Percentiles rank a stretch among this genome's conserved stretches.
Conservation (phyloP, 2,329 filamentous ascomycete genomes). For the Aspergillus sp. region DNA sequence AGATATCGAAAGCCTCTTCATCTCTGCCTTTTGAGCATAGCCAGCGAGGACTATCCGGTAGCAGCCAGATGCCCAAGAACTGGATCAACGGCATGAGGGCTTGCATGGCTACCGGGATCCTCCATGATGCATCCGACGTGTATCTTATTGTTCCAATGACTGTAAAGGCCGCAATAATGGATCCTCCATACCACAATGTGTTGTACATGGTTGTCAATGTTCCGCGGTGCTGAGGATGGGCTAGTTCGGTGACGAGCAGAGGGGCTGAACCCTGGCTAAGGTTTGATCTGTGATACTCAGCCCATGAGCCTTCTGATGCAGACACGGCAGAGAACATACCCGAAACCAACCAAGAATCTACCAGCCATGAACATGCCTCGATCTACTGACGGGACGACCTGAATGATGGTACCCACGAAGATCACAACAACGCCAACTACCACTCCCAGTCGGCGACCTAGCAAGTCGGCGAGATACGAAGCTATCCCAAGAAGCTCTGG, state of each 20-base stretch:
- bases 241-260: conserved; percentile 34
- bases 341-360: conserved; percentile 35
- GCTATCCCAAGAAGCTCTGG: conserved; percentile 5
- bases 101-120: conserved; percentile 59
- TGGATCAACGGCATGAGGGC: conserved; percentile 63
- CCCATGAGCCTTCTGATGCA: not conserved
- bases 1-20: conserved; percentile 32
- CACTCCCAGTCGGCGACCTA: conserved; percentile 22
- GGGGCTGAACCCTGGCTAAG: conserved; percentile 29
- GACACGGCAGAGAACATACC: conserved; percentile 14
- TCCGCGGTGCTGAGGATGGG: conserved; percentile 35
- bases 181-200: conserved; percentile 50
- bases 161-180: conserved; percentile 36
- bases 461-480: conserved; percentile 25
- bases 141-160: conserved; percentile 46
- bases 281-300: conserved; percentile 1
- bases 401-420: conserved; percentile 26
- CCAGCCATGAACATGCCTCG: conserved; percentile 35
- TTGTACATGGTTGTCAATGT: conserved; percentile 23
- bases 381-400: conserved; percentile 21
- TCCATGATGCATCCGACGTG: conserved; percentile 48
- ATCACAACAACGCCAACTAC: conserved; percentile 23
- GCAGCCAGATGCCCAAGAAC: conserved; percentile 61
- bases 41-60: conserved; percentile 68
- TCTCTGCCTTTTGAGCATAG: conserved; percentile 34